phyloP scores from a whole-genome alignment of 768 basidiomycete species.

The Phaffia australis region DNA sequence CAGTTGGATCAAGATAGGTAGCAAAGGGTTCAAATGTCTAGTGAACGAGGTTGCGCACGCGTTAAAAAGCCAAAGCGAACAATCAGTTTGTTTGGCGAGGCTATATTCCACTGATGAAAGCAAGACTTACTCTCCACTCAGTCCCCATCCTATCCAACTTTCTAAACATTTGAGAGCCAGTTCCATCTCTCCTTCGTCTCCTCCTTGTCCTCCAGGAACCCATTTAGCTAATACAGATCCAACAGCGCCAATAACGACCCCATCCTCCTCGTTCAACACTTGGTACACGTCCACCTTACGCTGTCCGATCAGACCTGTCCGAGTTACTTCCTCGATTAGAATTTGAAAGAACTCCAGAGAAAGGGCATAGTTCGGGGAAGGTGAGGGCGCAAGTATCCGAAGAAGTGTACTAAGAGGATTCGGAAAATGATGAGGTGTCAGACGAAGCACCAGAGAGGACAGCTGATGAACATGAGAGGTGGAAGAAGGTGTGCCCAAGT shows the following conservation, averaged over 20 bases:
- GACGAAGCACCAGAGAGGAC: conserved; percentile 34
- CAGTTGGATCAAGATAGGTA: conserved; percentile 49
- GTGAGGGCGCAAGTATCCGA: conserved; percentile 51
- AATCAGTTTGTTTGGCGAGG: background rate
- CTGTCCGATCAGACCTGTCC: conserved; percentile 30
- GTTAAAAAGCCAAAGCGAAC: conserved; percentile 25
- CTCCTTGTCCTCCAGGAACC: conserved; percentile 28
- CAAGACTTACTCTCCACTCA: conserved; percentile 54
- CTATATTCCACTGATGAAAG: conserved; percentile 9
- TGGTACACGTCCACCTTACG: conserved; percentile 14
- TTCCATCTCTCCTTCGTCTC: conserved; percentile 45
- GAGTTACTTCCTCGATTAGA: conserved; percentile 48
- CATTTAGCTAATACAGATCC: background rate
- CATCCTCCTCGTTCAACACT: conserved; percentile 11
- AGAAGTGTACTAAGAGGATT: conserved; percentile 64
- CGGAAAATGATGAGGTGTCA: conserved; percentile 52
- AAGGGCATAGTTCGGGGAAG: conserved; percentile 33
- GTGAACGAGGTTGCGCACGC: conserved; percentile 47
- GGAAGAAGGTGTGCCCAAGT: conserved; percentile 2
- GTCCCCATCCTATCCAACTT: conserved; percentile 61
- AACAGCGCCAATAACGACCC: conserved; percentile 12
- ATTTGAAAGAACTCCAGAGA: conserved; percentile 19
- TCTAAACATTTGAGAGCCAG: conserved; percentile 70
- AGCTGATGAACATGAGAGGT: background rate
- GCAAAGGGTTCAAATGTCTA: conserved; percentile 43